Conservation (phyloP, 495 filamentous ascomycete genomes). For the Cenococcum geophilum region DNA sequence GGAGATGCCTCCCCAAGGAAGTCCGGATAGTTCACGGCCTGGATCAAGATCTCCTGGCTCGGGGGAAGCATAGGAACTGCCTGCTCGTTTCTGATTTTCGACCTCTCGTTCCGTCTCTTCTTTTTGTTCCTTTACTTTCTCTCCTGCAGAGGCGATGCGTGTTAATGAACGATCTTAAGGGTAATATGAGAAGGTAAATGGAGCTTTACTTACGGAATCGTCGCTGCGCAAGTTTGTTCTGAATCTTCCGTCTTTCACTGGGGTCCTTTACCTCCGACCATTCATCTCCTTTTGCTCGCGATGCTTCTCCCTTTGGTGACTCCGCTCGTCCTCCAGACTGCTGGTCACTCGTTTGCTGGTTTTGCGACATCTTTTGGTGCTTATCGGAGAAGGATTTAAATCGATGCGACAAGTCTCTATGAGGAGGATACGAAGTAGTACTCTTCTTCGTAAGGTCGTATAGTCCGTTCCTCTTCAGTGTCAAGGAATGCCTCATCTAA, state of each 20-base stretch:
- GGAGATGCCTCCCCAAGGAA: constrained; percentile 59
- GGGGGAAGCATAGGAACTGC: constrained; percentile 50
- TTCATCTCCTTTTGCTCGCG: constrained; percentile 30
- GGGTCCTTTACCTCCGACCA: constrained; percentile 39
- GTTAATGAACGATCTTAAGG: neutral
- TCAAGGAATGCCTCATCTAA: constrained; percentile 11
- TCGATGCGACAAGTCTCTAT: too few species aligned
- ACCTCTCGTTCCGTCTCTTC: constrained; percentile 52
- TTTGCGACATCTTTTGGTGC: constrained; percentile 22
- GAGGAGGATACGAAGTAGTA: neutral
- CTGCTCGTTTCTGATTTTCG: constrained; percentile 51
- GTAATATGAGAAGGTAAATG: neutral
- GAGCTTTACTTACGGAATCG: constrained; percentile 36
- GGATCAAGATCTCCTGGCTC: constrained; percentile 45
- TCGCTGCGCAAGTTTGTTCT: constrained; percentile 41
- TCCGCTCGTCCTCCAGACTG: constrained; percentile 14
- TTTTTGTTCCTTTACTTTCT: constrained; percentile 53
- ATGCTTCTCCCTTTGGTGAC: constrained; percentile 21
- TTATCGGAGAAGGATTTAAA: neutral
- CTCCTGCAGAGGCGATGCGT: constrained; percentile 40
- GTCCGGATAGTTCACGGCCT: constrained; percentile 48
- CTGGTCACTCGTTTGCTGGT: constrained; percentile 15
- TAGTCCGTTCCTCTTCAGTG: neutral
- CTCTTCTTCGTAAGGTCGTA: neutral
- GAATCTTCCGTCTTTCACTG: constrained; percentile 38